Conservation (phyloP, 1,284 basidiomycete species). For the Ceratobasidium sp. region DNA sequence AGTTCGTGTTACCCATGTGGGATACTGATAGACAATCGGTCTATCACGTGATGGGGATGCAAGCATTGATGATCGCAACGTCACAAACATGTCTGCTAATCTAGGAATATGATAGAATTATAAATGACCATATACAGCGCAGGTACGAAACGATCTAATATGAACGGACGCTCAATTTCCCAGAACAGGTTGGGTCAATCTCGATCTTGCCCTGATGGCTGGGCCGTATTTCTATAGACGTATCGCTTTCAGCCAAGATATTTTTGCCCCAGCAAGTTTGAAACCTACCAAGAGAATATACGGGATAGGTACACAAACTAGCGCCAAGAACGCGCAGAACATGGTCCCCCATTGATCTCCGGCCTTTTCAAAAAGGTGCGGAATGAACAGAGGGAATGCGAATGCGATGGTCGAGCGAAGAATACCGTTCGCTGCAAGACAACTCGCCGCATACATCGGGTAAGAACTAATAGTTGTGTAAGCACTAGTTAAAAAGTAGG, state of each 20-base stretch:
- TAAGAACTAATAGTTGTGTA: constrained; percentile 59
- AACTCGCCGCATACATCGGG: constrained; percentile 73
- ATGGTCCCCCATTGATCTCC: constrained; percentile 77
- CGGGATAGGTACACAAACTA: constrained; percentile 70
- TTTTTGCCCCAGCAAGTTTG: background rate
- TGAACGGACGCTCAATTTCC: background rate
- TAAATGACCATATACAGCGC: too few species aligned
- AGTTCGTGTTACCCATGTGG: background rate
- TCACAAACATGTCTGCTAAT: too few species aligned
- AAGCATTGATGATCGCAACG: too few species aligned
- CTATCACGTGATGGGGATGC: too few species aligned
- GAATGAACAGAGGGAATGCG: constrained; percentile 73
- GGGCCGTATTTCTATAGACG: constrained; percentile 69
- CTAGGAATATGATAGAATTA: too few species aligned
- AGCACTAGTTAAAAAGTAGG: background rate
- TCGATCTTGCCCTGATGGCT: constrained; percentile 70
- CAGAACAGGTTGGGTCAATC: constrained; percentile 9
- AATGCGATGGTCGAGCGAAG: constrained; percentile 75
- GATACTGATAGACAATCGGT: background rate
- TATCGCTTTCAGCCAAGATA: background rate
- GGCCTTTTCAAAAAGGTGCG: constrained; percentile 69
- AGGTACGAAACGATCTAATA: too few species aligned
- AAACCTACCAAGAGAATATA: constrained; percentile 63
- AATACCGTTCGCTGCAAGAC: constrained; percentile 78
- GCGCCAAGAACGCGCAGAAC: constrained; percentile 71